Evolutionary conservation across 2,329 filamentous ascomycete genomes (phyloP).

Genomic region (Beauveria medogensis): DNA sequence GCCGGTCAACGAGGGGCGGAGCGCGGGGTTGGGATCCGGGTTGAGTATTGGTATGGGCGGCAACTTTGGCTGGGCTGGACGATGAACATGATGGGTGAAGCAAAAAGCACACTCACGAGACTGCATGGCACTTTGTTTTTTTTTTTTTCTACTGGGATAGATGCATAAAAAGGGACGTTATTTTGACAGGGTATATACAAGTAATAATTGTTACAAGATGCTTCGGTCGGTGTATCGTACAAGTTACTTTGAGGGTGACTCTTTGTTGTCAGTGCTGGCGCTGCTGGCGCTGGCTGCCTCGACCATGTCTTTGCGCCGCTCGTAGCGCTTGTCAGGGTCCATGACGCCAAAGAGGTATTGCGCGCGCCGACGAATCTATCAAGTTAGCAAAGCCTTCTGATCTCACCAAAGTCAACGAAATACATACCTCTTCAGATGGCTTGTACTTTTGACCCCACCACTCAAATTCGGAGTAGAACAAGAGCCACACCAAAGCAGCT

Average conservation of each 20-base stretch:
- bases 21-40: constrained; percentile 38
- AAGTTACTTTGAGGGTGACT: constrained; percentile 20
- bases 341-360: constrained; percentile 32
- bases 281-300: constrained; percentile 15
- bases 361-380: constrained; percentile 29
- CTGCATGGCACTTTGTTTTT: neutral
- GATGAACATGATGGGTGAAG: constrained; percentile 19
- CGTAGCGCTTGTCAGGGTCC: constrained; percentile 34
- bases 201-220: constrained; percentile 22
- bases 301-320: constrained; percentile 31
- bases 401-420: neutral
- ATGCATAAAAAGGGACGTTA: neutral
- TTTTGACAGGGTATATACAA: constrained; percentile 10
- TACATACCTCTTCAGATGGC: constrained; percentile 32
- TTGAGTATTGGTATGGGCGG: constrained; percentile 50
- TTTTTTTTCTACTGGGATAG: neutral
- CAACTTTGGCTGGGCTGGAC: constrained; percentile 47
- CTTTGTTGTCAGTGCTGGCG: constrained; percentile 16
- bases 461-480: constrained; percentile 36
- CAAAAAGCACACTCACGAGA: neutral
- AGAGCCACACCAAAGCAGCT: constrained; percentile 30
- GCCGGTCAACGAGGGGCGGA: constrained; percentile 62
- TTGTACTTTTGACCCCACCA: constrained; percentile 36
- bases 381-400: neutral
- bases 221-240: constrained; percentile 18